A percentile compares a stretch with the other conserved stretches of the same genome.
phyloP scores from a whole-genome alignment of 345 rosid genomes.

The Clausena lansium region DNA sequence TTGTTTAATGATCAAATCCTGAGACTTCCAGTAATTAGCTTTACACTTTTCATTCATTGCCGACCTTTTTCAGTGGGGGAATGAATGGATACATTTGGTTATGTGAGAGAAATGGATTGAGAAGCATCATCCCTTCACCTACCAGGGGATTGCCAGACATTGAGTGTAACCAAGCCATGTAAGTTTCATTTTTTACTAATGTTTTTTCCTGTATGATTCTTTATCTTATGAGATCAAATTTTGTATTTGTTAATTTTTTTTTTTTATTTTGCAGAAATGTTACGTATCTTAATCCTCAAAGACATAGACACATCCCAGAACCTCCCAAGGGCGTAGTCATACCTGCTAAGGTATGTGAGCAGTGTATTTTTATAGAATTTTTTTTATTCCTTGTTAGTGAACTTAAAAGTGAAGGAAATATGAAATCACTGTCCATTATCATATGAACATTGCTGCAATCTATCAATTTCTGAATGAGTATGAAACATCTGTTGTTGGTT shows the following conservation, averaged over 20 bases:
- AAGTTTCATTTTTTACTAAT: slow-evolving; percentile 33
- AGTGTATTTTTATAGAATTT: neutral
- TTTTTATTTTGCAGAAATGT: slow-evolving; percentile 54
- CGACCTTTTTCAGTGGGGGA: slow-evolving; percentile 63
- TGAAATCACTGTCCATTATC: neutral
- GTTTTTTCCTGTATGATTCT: slow-evolving; percentile 13
- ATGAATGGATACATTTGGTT: slow-evolving; percentile 89
- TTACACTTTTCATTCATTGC: slow-evolving; percentile 19
- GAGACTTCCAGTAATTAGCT: slow-evolving; percentile 10
- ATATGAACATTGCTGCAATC: neutral
- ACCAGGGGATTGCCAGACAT: slow-evolving; percentile 64
- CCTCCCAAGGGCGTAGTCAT: slow-evolving; percentile 69
- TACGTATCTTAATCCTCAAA: slow-evolving; percentile 58
- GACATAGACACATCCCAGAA: slow-evolving; percentile 60
- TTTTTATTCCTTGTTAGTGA: neutral
- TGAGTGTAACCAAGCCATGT: slow-evolving; percentile 66
- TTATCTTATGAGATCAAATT: slow-evolving; percentile 6
- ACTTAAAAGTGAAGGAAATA: neutral
- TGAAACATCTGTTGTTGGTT: neutral
- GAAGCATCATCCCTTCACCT: slow-evolving; percentile 50
- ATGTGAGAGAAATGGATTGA: slow-evolving; percentile 55
- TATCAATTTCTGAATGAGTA: neutral
- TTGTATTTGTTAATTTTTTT: neutral
- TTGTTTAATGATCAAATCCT: neutral
- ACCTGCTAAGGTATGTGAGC: slow-evolving; percentile 63